Conservation (phyloP, 768 basidiomycete species). For the Daedalea quercina region DNA sequence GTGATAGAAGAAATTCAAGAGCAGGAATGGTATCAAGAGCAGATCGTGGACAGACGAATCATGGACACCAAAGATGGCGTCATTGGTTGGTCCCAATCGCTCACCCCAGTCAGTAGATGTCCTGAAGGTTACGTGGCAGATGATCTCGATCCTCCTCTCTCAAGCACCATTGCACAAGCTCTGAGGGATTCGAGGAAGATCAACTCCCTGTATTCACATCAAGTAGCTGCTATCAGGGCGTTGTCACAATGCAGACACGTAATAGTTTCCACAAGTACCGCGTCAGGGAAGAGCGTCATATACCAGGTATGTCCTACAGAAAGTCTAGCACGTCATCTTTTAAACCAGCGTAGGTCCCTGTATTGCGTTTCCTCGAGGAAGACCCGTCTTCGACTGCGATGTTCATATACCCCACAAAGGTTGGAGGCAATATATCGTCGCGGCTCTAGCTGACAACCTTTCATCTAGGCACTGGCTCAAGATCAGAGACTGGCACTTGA, state of each 20-base stretch:
- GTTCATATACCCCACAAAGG: conserved; percentile 89
- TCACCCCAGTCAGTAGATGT: too few relatives aligned
- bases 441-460: neutral
- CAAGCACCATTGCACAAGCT: conserved; percentile 47
- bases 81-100: conserved; percentile 32
- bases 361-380: conserved; percentile 58
- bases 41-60: conserved; percentile 55
- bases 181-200: conserved; percentile 56
- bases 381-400: conserved; percentile 61
- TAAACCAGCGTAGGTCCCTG: conserved; percentile 47
- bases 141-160: conserved; percentile 48
- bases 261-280: conserved; percentile 86
- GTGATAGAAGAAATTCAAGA: conserved; percentile 52
- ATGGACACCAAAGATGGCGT: conserved; percentile 46
- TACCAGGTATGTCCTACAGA: conserved; percentile 55
- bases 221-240: conserved; percentile 65
- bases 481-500: conserved; percentile 73
- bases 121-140: conserved; percentile 27
- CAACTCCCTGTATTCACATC: conserved; percentile 56
- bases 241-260: conserved; percentile 57
- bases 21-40: conserved; percentile 62
- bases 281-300: conserved; percentile 84
- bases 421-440: conserved; percentile 12
- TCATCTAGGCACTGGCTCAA: conserved; percentile 72
- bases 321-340: neutral